These are phyloP conservation scores for Populus euphratica DNA, from an alignment of 345 rosid genomes.

Conservation along the genomic window DNA sequence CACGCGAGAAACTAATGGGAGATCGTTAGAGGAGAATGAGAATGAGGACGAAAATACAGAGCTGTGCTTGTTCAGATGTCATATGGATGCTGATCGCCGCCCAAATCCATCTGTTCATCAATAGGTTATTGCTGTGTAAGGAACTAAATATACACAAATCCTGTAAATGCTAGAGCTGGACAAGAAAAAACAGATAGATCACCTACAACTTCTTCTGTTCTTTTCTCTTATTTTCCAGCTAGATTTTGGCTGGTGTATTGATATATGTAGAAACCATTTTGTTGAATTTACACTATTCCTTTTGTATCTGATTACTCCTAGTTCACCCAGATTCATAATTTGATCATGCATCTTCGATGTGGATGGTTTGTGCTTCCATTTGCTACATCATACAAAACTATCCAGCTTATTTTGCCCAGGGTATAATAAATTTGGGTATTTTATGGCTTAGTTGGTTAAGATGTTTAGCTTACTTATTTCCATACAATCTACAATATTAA, in stretches of 20 bases:
- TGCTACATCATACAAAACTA: too few relatives aligned
- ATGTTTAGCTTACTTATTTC: too few relatives aligned
- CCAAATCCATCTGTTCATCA: background rate
- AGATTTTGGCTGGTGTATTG: background rate
- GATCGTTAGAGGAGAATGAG: slow-evolving; percentile 70
- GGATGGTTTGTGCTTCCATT: too few relatives aligned
- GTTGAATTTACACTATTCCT: too few relatives aligned
- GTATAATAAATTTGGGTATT: too few relatives aligned
- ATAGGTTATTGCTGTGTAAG: background rate
- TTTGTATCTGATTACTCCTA: too few relatives aligned
- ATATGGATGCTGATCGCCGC: background rate
- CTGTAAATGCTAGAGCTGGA: background rate
- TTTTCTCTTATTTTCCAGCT: background rate
- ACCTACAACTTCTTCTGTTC: background rate
- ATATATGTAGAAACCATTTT: background rate
- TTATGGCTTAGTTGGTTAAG: too few relatives aligned
- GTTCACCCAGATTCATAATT: too few relatives aligned
- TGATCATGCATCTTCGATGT: too few relatives aligned
- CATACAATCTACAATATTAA: too few relatives aligned
- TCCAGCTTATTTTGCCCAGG: too few relatives aligned
- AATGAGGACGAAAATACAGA: slow-evolving; percentile 16
- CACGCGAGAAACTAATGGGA: slow-evolving; percentile 63
- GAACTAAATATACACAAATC: background rate
- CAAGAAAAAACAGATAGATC: background rate
- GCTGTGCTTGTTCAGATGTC: background rate